Base-by-base conservation (phyloP, 2,329 filamentous ascomycete species). In the Piedraia hortae region DNA sequence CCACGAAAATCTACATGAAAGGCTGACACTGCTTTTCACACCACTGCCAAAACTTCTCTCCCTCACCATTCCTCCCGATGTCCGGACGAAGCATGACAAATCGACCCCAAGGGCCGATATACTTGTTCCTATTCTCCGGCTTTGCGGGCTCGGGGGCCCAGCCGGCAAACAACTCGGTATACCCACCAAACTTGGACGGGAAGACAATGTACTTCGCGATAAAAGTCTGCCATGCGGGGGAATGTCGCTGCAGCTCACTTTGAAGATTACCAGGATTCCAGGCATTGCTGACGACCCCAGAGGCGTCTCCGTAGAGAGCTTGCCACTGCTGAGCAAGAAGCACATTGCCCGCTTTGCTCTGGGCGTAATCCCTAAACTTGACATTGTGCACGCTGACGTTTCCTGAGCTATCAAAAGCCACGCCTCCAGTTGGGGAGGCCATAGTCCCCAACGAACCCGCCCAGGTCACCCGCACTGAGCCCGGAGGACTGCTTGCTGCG, bases 41-140 rank as follows among this genome's bases (percentile, higher is more conserved):
- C 40, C 43, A 49, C 20, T 42, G 37, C 44, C 44, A 51, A 21
- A 51, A 40, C 31, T 39, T 42, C 20, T 38, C 14, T 15, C 37
- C 36, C 5, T 32, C 37, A 12, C 36, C 33, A n/a, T 37, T 42
- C 7, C 42, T 33, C 11, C 28, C 25, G 9, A 48, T 25, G 22
- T 38, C 41, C 1, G 10, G 9, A 18, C 41, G 32, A 21, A 41
- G 30, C 8, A 14, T 24, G 1, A 35, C 39, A 19, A 44, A 31
- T 10, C 37, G 24, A 2, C 42, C 41, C 42, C 42, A 44, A 10
- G 42, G 42, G 13, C 33, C 30, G n/a, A 42, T 26, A 19, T 41
- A 43, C 23, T 21, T 28, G 6, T 33, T 37, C 17, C 26, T 31
- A 14, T 36, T 34, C 28, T 37, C 36, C 11, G 18, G 4, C 24